Evolutionary conservation across 208 protist genomes (phyloP).

Genomic region (Wallacemonas collosoma): DNA sequence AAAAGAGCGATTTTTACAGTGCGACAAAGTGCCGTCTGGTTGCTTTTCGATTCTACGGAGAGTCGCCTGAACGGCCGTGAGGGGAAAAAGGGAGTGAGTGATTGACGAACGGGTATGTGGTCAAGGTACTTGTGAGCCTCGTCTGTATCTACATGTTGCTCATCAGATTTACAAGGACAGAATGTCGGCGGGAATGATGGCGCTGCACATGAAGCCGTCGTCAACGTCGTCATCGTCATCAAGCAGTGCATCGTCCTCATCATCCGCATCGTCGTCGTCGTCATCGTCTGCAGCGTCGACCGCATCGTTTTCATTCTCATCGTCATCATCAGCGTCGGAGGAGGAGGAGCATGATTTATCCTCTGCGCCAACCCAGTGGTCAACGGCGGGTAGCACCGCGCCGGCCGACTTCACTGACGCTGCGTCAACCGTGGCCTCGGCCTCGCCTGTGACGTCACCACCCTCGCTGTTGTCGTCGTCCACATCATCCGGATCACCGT

Average conservation of each 20-base stretch:
- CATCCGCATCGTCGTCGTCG: slow-evolving; percentile 30
- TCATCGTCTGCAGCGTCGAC: slow-evolving; percentile 27
- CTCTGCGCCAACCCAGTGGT: neutral
- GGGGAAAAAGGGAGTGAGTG: too few species aligned
- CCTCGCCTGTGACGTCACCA: slow-evolving; percentile 6
- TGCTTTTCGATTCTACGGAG: too few species aligned
- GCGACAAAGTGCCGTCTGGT: too few species aligned
- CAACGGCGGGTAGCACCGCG: neutral
- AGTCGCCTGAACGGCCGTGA: too few species aligned
- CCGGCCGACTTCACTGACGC: neutral
- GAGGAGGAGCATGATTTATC: slow-evolving; percentile 11
- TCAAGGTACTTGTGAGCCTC: too few species aligned
- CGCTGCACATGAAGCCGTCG: neutral
- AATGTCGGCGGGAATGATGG: slow-evolving; percentile 7
- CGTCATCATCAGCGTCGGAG: slow-evolving; percentile 21
- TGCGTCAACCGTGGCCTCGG: slow-evolving; percentile 5
- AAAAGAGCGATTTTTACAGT: too few species aligned
- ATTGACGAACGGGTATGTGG: too few species aligned
- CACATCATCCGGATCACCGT: slow-evolving; percentile 7
- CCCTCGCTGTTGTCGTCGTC: slow-evolving; percentile 24
- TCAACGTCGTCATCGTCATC: neutral
- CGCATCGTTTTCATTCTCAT: slow-evolving; percentile 26
- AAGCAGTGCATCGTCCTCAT: slow-evolving; percentile 22
- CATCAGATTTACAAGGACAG: neutral
- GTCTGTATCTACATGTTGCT: too few species aligned